A percentile compares a stretch with the other conserved stretches of the same genome.
Evolutionary conservation across 805 yeast species (phyloP).

Genomic region (Cyberlindnera bimundalis): DNA sequence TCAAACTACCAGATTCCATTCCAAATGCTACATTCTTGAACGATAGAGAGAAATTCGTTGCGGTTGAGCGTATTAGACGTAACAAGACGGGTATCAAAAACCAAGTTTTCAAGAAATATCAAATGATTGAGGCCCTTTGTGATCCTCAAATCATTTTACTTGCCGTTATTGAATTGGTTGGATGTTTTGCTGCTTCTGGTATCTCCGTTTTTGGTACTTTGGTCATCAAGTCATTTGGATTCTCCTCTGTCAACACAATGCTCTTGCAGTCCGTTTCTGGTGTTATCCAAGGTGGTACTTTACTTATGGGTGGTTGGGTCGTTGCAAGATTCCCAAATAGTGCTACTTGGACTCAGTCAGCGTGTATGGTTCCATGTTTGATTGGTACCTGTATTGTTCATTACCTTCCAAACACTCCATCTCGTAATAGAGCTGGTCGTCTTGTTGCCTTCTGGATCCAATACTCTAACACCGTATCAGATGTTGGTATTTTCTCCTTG

Average conservation of each 20-base stretch:
- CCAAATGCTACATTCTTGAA: conserved; percentile 32
- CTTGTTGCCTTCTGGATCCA: conserved; percentile 7
- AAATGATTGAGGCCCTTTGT: conserved; percentile 9
- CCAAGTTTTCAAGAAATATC: conserved; percentile 6
- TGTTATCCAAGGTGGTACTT: conserved; percentile 3
- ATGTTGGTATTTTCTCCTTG: conserved; percentile 5
- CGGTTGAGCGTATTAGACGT: conserved; percentile 19
- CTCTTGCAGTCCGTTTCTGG: conserved; percentile 5
- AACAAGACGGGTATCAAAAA: conserved; percentile 7
- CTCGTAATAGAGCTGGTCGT: conserved; percentile 7
- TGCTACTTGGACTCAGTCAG: conserved; percentile 4
- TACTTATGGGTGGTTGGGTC: conserved; percentile 4
- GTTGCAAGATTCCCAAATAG: conserved; percentile 1
- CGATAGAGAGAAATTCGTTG: conserved; percentile 32
- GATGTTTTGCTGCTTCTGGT: conserved; percentile 4
- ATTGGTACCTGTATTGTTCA: conserved; percentile 7
- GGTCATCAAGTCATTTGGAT: conserved; percentile 8
- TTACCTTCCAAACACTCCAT: conserved; percentile 2
- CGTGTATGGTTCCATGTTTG: conserved; percentile 4
- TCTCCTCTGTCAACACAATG: conserved; percentile 5
- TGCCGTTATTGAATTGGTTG: conserved; percentile 2
- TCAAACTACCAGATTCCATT: conserved; percentile 37
- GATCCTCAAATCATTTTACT: conserved; percentile 3
- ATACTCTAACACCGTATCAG: conserved; percentile 2
- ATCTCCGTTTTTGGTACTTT: conserved; percentile 5